Percentiles rank a stretch among this genome's conserved stretches.
phyloP scores from a whole-genome alignment of 2,329 filamentous ascomycete genomes.

The Cladosporium cucumerinum region DNA sequence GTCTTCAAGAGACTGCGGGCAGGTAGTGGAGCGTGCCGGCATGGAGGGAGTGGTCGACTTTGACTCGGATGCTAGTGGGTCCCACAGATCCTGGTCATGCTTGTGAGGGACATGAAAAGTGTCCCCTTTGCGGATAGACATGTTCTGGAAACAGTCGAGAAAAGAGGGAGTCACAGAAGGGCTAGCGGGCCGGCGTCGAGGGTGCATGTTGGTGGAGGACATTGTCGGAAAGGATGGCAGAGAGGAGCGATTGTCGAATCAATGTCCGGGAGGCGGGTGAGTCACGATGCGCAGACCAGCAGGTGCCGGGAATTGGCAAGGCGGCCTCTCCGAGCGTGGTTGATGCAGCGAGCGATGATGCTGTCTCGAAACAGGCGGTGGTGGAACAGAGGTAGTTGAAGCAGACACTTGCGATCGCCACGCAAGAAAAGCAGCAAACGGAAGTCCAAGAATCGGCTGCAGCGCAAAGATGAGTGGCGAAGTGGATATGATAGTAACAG shows the following conservation, averaged over 20 bases:
- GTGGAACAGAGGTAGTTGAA: background rate
- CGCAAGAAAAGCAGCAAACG: background rate
- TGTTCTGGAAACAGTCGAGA: slow-evolving; percentile 38
- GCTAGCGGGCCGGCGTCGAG: slow-evolving; percentile 44
- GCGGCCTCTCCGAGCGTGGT: slow-evolving; percentile 1
- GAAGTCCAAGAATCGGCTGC: background rate
- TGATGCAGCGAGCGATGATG: background rate
- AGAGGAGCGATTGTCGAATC: slow-evolving; percentile 14
- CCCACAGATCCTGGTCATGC: slow-evolving; percentile 39
- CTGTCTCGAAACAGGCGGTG: background rate
- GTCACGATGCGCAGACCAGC: slow-evolving; percentile 10
- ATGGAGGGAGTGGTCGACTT: slow-evolving; percentile 35
- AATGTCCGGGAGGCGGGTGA: slow-evolving; percentile 1
- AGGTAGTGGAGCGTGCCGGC: slow-evolving; percentile 48
- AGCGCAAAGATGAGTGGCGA: background rate
- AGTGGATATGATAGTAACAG: background rate
- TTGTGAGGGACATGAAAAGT: slow-evolving; percentile 49
- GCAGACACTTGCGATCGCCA: background rate
- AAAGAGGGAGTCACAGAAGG: slow-evolving; percentile 37
- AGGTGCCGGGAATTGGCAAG: slow-evolving; percentile 10
- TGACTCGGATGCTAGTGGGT: slow-evolving; percentile 32
- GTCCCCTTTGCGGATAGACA: slow-evolving; percentile 47
- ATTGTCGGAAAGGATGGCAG: slow-evolving; percentile 3
- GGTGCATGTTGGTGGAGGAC: slow-evolving; percentile 36
- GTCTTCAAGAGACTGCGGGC: slow-evolving; percentile 47